A percentile compares a stretch with the other conserved stretches of the same genome.
These are phyloP conservation scores for Akebia trifoliata DNA, from an alignment of 164 flowering plant species.

Conservation along the genomic window DNA sequence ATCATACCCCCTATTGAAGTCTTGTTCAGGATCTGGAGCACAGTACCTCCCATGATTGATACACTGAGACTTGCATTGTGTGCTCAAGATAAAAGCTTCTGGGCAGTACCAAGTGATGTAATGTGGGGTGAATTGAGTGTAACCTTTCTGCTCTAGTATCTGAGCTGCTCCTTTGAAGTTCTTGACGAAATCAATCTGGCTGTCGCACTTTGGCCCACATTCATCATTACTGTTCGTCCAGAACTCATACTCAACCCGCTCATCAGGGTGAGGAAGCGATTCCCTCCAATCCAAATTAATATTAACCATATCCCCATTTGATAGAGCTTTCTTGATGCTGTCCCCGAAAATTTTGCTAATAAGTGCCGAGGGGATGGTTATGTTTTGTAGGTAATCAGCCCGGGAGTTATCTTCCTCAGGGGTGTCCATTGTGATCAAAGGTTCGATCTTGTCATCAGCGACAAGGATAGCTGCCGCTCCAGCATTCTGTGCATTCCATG, in stretches of 20 bases:
- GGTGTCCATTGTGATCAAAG: constrained; percentile 87
- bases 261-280: constrained; percentile 92
- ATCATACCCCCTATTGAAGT: constrained; percentile 79
- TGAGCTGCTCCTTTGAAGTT: constrained; percentile 90
- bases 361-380: constrained; percentile 86
- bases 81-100: constrained; percentile 71
- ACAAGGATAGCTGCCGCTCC: constrained; percentile 96
- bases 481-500: constrained; percentile 88
- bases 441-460: constrained; percentile 68
- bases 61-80: constrained; percentile 94
- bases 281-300: constrained; percentile 88
- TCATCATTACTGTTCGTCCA: constrained; percentile 96
- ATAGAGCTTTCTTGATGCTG: constrained; percentile 57
- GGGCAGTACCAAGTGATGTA: constrained; percentile 99
- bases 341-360: constrained; percentile 78
- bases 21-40: constrained; percentile 97
- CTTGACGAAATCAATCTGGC: constrained; percentile 78
- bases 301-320: constrained; percentile 61
- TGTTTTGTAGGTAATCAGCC: constrained; percentile 68
- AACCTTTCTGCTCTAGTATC: constrained; percentile 76
- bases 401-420: constrained; percentile 68
- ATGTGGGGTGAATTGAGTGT: constrained; percentile 89
- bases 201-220: constrained; percentile 91
- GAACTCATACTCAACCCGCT: constrained; percentile 91
- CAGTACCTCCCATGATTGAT: constrained; percentile 96